phyloP scores from a whole-genome alignment of 306 rosid genomes.

The Vigna mungo region DNA sequence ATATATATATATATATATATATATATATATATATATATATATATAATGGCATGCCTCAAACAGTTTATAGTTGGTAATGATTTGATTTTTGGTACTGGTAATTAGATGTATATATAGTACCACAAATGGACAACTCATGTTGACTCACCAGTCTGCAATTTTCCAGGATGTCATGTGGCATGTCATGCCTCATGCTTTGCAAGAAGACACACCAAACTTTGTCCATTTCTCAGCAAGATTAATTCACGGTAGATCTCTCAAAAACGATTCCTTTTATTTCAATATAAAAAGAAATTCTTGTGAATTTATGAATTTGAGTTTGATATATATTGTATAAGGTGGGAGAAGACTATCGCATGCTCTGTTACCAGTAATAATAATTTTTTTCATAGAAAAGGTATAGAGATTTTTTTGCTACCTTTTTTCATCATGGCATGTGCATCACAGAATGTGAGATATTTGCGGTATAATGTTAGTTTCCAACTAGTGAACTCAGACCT shows the following conservation, averaged over 20 bases:
- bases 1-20: no score
- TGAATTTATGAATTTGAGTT: background rate
- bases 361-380: background rate
- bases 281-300: background rate
- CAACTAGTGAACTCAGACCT: background rate
- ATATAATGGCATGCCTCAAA: background rate
- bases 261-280: constrained; percentile 13
- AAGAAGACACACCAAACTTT: constrained; percentile 27
- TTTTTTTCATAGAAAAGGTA: background rate
- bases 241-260: background rate
- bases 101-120: constrained; percentile 11
- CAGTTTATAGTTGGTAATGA: constrained; percentile 24
- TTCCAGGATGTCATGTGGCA: constrained; percentile 37
- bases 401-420: background rate
- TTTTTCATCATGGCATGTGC: background rate
- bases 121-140: constrained; percentile 44
- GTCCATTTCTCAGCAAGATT: constrained; percentile 16
- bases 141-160: constrained; percentile 46
- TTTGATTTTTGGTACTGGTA: constrained; percentile 16
- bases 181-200: constrained; percentile 10
- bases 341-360: background rate
- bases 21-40: no score
- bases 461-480: background rate
- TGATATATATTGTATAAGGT: background rate
- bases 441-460: background rate